Percentiles rank a stretch among this genome's conserved stretches.
Conservation (phyloP, 2,329 filamentous ascomycete genomes). For the Calonectria naviculata region DNA sequence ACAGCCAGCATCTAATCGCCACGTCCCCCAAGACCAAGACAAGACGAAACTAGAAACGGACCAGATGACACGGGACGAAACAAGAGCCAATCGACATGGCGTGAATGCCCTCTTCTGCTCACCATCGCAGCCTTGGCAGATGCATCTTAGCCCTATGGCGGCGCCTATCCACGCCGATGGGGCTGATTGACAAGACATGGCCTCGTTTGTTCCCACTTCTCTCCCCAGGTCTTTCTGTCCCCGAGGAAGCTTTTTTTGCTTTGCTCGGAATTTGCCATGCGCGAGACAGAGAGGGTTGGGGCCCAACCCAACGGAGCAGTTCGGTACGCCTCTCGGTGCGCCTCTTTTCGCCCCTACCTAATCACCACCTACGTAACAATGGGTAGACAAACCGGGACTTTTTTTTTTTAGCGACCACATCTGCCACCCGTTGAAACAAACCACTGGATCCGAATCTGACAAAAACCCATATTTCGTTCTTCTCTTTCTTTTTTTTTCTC, state of each 20-base stretch:
- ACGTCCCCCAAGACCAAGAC: background rate
- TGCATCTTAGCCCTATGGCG: background rate
- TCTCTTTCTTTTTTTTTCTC: background rate
- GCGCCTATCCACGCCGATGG: background rate
- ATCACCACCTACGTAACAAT: background rate
- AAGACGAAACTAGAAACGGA: background rate
- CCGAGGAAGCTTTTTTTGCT: background rate
- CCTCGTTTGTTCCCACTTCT: background rate
- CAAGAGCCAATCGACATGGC: background rate
- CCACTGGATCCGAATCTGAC: constrained; percentile 18
- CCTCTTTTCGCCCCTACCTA: background rate
- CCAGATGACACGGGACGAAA: constrained; percentile 13
- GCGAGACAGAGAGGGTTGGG: no score
- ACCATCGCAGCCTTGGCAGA: background rate
- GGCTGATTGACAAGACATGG: background rate
- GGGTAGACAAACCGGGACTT: background rate
- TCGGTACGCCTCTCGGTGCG: background rate
- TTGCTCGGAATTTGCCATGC: background rate
- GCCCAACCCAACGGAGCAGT: background rate
- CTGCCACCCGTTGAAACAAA: constrained; percentile 23
- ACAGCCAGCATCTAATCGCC: background rate
- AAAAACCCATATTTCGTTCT: background rate
- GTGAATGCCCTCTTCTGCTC: background rate
- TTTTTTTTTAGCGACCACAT: background rate
- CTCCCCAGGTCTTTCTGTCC: background rate